These are phyloP conservation scores for Neopestalotiopsis rosae DNA, from an alignment of 2,329 filamentous ascomycete species.

Conservation along the genomic window DNA sequence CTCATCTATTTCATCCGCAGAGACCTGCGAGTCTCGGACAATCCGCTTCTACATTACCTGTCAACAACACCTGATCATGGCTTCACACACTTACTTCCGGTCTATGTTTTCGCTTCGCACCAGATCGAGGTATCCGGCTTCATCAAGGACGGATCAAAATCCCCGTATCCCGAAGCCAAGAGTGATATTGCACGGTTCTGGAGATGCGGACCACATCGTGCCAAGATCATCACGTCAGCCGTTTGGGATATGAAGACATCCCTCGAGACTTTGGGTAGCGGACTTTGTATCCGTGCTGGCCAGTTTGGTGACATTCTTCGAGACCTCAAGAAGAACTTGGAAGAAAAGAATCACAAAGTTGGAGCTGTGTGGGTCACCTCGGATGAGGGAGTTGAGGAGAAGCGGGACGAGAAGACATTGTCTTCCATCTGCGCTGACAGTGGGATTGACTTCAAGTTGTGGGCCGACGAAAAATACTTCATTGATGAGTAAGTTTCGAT, in stretches of 20 bases:
- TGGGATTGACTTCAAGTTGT: slow-evolving; percentile 66
- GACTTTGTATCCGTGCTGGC: slow-evolving; percentile 69
- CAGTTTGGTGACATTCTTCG: slow-evolving; percentile 62
- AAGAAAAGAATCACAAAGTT: slow-evolving; percentile 51
- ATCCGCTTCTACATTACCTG: slow-evolving; percentile 70
- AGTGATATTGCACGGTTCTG: slow-evolving; percentile 71
- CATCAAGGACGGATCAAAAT: slow-evolving; percentile 56
- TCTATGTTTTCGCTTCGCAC: slow-evolving; percentile 72
- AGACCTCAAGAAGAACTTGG: slow-evolving; percentile 58
- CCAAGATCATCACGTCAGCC: slow-evolving; percentile 74
- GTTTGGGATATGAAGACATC: slow-evolving; percentile 74
- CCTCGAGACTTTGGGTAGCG: slow-evolving; percentile 64
- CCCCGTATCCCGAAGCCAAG: slow-evolving; percentile 72
- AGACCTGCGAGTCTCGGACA: slow-evolving; percentile 76
- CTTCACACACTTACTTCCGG: slow-evolving; percentile 73
- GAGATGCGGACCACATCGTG: slow-evolving; percentile 75
- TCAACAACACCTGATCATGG: slow-evolving; percentile 53
- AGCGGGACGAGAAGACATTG: slow-evolving; percentile 64
- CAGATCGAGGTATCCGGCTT: slow-evolving; percentile 81
- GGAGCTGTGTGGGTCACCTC: slow-evolving; percentile 75
- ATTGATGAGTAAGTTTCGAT: slow-evolving; percentile 72
- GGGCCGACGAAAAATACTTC: slow-evolving; percentile 79
- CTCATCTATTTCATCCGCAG: slow-evolving; percentile 75
- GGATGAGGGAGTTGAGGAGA: slow-evolving; percentile 74
- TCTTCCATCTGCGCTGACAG: slow-evolving; percentile 56